Evolutionary conservation across 192 early-diverging fungal species (phyloP).

Genomic region (Coemansia javaensis): DNA sequence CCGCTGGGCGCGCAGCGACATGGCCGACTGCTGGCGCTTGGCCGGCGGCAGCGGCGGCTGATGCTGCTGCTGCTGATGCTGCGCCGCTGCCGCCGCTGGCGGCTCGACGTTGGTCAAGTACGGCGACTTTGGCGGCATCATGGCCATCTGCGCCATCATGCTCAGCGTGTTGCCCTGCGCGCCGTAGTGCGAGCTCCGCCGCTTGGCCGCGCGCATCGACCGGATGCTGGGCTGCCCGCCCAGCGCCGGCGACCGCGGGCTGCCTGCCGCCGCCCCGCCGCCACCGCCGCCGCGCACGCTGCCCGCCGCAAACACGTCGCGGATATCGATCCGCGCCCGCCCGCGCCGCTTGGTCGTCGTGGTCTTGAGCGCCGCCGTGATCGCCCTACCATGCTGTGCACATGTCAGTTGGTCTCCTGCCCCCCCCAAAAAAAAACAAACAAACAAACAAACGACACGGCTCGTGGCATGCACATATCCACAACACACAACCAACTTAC

Average conservation of each 20-base stretch:
- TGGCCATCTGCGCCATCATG: conserved; percentile 45
- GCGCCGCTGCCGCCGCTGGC: neutral
- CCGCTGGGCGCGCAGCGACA: conserved; percentile 17
- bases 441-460: neutral
- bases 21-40: conserved; percentile 7
- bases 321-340: conserved; percentile 38
- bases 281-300: neutral
- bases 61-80: no score
- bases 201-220: conserved; percentile 8
- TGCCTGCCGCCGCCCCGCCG: neutral
- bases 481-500: conserved; percentile 19
- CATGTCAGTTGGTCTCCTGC: neutral
- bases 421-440: neutral
- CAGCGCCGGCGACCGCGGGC: conserved; percentile 25
- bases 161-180: conserved; percentile 21
- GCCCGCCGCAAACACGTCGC: conserved; percentile 37
- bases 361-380: conserved; percentile 44
- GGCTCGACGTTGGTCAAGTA: conserved; percentile 26
- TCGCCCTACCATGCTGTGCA: no score
- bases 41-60: conserved; percentile 3
- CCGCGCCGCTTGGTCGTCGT: conserved; percentile 39
- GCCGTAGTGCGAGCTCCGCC: conserved; percentile 19
- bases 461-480: neutral
- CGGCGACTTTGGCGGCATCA: conserved; percentile 44
- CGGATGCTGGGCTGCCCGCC: conserved; percentile 14